Evolutionary conservation across 2,329 filamentous ascomycete species (phyloP), one percentile per base, ranked within the genome.

Genomic region (Ophiocordyceps robertsii): DNA sequence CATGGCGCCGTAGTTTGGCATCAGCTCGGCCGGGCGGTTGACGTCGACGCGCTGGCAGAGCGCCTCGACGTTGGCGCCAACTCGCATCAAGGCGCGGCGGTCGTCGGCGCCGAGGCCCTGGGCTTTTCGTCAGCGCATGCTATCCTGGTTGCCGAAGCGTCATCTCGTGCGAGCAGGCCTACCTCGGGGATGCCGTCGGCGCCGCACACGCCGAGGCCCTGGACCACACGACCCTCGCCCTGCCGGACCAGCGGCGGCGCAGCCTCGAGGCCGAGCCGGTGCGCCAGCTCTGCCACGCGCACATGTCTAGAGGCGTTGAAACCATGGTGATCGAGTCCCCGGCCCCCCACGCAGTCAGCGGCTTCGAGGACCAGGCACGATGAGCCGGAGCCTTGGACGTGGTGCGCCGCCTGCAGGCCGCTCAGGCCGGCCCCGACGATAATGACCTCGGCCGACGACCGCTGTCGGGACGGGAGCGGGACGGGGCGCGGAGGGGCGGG

Each of bases 391-490:
- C 49, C 43, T 36, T 55, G 52, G 3, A 54, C 40, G 8, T 49
- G 42, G 41, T 42, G 39, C 11, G 54, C 51, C 11, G 53, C 48
- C 21, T 53, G 46, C 21, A 56, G 49, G 31, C 54, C 54, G 38
- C 51, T 49, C 36, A 53, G 46, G 31, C 51, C 45, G 30, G 46
- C 53, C 14, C 53, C 53, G 29, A 56, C 47, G 36, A 56, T 45
- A 21, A 55, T 47, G 29, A 56, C 52, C 37, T 54, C 44, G 24
- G 51, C 49, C 5, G 48, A 51, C 31, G 35, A 35, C 35, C 31
- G 4, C n/a, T 32, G 31, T 7, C 24, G 24, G 24, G 24, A 24
- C 24, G 24, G 24, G 24, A 24, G 24, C n/a, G n/a, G n/a, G n/a
- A n/a, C n/a, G n/a, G n/a, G n/a, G n/a, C n/a, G n/a, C n/a, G n/a